phyloP scores from a whole-genome alignment of 1,139 yeast species.

The Wickerhamomyces sp. region DNA sequence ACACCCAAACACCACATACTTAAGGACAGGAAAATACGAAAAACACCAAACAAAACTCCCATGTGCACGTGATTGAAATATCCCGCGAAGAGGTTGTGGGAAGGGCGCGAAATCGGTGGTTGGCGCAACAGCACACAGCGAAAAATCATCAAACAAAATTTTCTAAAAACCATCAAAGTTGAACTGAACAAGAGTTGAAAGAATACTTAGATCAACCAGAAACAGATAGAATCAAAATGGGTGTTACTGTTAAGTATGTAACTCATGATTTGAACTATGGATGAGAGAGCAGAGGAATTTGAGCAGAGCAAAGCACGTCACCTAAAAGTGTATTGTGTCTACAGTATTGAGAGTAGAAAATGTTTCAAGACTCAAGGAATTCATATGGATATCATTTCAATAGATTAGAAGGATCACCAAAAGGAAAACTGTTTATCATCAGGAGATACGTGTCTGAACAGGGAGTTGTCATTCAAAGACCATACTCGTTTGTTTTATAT shows the following conservation, averaged over 20 bases:
- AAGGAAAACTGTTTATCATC: no score
- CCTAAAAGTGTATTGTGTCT: no score
- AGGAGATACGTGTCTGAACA: no score
- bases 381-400: no score
- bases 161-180: slow-evolving; percentile 14
- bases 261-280: not conserved
- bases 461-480: no score
- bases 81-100: not conserved
- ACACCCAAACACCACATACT: not conserved
- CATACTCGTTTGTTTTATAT: no score
- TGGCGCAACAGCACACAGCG: slow-evolving; percentile 7
- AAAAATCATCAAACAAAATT: slow-evolving; percentile 12
- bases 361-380: no score
- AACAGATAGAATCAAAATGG: slow-evolving; percentile 56
- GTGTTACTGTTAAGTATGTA: slow-evolving; percentile 97
- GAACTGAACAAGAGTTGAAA: slow-evolving; percentile 7
- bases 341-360: no score
- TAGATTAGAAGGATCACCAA: no score
- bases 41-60: not conserved
- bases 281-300: not conserved
- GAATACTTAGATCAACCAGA: slow-evolving; percentile 4
- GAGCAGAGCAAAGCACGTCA: not conserved
- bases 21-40: not conserved
- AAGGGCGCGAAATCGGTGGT: slow-evolving; percentile 1
- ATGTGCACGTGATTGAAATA: not conserved